A percentile compares a stretch with the other conserved stretches of the same genome.
phyloP scores from a whole-genome alignment of 73 alveolate species.

The Effrenium voratum region DNA sequence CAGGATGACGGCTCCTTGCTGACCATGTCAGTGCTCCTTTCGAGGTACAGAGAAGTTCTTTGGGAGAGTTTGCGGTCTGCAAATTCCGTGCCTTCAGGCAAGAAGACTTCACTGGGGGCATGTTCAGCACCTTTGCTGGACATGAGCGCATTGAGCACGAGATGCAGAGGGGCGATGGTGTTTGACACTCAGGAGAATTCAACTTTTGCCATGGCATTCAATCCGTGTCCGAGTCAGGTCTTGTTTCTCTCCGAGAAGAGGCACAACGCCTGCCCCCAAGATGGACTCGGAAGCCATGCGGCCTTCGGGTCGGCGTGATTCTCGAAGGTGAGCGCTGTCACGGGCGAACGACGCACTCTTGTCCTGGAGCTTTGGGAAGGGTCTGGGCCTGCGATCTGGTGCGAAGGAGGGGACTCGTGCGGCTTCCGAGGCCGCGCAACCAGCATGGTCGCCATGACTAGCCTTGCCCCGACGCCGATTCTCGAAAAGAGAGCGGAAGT shows the following conservation, averaged over 20 bases:
- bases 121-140: constrained; percentile 55
- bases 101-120: constrained; percentile 38
- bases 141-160: not conserved
- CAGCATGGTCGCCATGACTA: constrained; percentile 69
- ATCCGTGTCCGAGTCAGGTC: constrained; percentile 15
- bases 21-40: constrained; percentile 43
- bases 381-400: not conserved
- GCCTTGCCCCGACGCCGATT: not conserved
- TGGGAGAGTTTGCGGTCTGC: not conserved
- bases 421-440: constrained; percentile 26
- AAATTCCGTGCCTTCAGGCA: not conserved
- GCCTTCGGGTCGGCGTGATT: no score
- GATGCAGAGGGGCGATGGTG: constrained; percentile 46
- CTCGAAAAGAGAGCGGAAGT: not conserved
- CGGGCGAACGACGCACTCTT: constrained; percentile 16
- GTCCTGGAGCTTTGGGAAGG: constrained; percentile 79
- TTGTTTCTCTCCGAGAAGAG: constrained; percentile 48
- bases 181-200: not conserved
- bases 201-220: no score
- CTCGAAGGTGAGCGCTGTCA: constrained; percentile 44
- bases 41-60: not conserved
- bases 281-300: not conserved
- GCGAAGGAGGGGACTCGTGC: not conserved
- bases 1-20: constrained; percentile 84
- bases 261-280: constrained; percentile 12